Evolutionary conservation across 371 early-diverging fungal genomes (phyloP).

Genomic region (Phascolomyces articulosus): DNA sequence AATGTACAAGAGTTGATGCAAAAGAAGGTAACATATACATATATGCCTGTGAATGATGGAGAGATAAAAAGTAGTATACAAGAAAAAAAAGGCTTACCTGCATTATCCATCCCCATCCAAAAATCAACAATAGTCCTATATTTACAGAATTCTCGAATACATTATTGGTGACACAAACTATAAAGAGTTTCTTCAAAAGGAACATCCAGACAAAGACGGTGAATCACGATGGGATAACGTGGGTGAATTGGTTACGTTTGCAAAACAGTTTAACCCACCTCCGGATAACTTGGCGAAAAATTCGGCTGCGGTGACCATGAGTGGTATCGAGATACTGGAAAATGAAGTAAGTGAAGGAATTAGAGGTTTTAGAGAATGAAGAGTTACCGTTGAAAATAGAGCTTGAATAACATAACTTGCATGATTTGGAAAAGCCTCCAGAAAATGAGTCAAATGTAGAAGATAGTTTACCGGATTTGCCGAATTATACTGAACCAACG

Average conservation of each 20-base stretch:
- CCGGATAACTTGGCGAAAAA: neutral
- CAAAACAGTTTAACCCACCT: constrained; percentile 17
- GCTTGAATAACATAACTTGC: too few relatives aligned
- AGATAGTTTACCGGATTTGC: too few relatives aligned
- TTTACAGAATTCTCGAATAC: constrained; percentile 20
- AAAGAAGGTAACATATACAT: constrained; percentile 23
- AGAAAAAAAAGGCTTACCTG: too few relatives aligned
- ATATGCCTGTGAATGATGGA: too few relatives aligned
- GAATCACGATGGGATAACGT: constrained; percentile 38
- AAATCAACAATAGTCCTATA: too few relatives aligned
- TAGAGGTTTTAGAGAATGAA: too few relatives aligned
- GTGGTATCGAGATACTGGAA: neutral
- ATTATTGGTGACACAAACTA: constrained; percentile 29
- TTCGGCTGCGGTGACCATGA: neutral
- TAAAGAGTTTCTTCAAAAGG: constrained; percentile 22
- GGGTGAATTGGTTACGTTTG: constrained; percentile 35
- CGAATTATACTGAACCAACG: too few relatives aligned
- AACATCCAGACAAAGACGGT: constrained; percentile 17
- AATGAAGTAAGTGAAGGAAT: neutral
- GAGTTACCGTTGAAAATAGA: too few relatives aligned
- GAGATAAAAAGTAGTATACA: neutral
- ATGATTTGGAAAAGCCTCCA: too few relatives aligned
- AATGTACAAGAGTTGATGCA: constrained; percentile 15
- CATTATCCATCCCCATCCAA: too few relatives aligned
- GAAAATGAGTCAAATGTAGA: too few relatives aligned